Evolutionary conservation across 106 monocot species (phyloP), one percentile per base, ranked within the genome.

Genomic region (Agapanthus africanus): DNA sequence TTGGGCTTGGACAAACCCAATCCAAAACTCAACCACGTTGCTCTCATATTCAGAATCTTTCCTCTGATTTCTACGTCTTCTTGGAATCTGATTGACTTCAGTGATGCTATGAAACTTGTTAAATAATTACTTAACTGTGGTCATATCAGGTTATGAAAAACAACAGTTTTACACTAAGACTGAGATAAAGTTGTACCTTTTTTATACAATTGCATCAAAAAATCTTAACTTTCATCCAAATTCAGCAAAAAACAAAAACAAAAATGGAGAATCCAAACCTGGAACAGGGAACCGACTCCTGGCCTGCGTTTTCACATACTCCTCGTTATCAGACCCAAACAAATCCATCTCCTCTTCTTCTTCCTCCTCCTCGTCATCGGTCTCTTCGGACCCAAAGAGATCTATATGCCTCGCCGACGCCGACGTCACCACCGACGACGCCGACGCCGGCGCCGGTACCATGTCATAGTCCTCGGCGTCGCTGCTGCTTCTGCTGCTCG

Each of bases 321-420:
- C 87, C 63, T 92, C 92, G 62, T 92, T 97, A 71, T 97, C 92
- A 13, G 92, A 76, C 18, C 92, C 97, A 44, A 97, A 97, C 7
- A 97, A 76, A 81, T 97, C 97, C 23, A 65, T 73, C 46, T 83
- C 86, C 4, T 77, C 82, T 32, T 79, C 83, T 30, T 66, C 75
- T 50, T 81, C 90, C 11, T 44, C 80, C 32, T 71, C 73, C 30
- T 37, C 90, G 8, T 52, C 82, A 31, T 69, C 73, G 30, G 37
- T 60, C 59, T 72, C 78, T 18, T 41, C 69, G 4, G 36, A 49
- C 25, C 74, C 71, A 0, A 50, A 68, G 14, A 47, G 32, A 35
- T 49, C 68, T 49, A 33, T 44, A 50, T 68, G 46, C 73, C 67
- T 79, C 46, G 67, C 47, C 50, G 46, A 46, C 15, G 34, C 67